Percentiles rank a stretch among this genome's conserved stretches.
These are phyloP conservation scores for Rhizophagus sp. DNA, from an alignment of 192 early-diverging fungal species.

Conservation along the genomic window DNA sequence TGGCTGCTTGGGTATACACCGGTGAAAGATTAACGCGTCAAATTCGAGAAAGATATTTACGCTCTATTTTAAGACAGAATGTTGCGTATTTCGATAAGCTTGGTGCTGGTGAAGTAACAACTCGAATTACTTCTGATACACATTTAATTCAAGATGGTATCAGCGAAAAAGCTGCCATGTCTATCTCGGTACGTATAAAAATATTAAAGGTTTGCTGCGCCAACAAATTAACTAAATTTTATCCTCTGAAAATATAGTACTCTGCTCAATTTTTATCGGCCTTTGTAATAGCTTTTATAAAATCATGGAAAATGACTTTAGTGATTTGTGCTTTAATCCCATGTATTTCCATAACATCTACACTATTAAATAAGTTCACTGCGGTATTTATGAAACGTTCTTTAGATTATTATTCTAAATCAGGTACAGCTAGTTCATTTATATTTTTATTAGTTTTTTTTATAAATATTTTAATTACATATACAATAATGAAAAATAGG, in stretches of 20 bases:
- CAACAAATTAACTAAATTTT: background rate
- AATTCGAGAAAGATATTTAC: slow-evolving; percentile 76
- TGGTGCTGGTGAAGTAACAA: slow-evolving; percentile 77
- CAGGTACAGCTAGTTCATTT: slow-evolving; percentile 31
- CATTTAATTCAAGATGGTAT: slow-evolving; percentile 90
- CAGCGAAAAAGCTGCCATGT: slow-evolving; percentile 77
- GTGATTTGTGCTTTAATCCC: slow-evolving; percentile 71
- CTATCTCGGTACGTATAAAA: slow-evolving; percentile 37
- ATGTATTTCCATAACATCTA: slow-evolving; percentile 60
- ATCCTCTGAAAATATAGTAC: slow-evolving; percentile 5
- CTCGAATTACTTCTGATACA: slow-evolving; percentile 86
- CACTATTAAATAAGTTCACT: slow-evolving; percentile 59
- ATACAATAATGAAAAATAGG: background rate
- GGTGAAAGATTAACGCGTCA: slow-evolving; percentile 51
- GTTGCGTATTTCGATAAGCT: slow-evolving; percentile 89
- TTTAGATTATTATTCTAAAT: slow-evolving; percentile 66
- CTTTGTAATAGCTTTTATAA: slow-evolving; percentile 59
- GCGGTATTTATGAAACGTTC: slow-evolving; percentile 49
- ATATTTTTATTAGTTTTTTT: background rate
- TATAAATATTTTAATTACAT: background rate
- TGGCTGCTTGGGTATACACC: slow-evolving; percentile 54
- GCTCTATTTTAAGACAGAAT: slow-evolving; percentile 81
- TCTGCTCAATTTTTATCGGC: slow-evolving; percentile 66
- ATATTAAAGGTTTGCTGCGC: background rate
- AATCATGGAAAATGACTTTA: slow-evolving; percentile 63